A percentile compares a stretch with the other conserved stretches of the same genome.
Conservation (phyloP, 1,284 basidiomycete genomes). For the Leucoagaricus sp. region DNA sequence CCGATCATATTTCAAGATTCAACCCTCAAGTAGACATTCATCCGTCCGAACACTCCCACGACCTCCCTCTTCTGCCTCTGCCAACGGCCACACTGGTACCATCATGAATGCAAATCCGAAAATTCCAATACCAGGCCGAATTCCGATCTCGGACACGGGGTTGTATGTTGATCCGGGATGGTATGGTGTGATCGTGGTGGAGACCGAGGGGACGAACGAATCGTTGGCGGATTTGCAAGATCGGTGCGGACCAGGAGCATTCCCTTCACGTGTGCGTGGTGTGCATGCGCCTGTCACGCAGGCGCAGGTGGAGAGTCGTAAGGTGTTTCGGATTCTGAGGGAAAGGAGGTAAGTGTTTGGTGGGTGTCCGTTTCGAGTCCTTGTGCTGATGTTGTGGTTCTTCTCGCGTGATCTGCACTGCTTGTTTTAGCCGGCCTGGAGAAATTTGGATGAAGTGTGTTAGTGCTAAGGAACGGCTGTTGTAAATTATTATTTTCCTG, state of each 20-base stretch:
- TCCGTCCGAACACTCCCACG: background rate
- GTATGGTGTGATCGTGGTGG: conserved; percentile 78
- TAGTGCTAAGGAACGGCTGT: conserved; percentile 52
- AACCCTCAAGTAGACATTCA: conserved; percentile 32
- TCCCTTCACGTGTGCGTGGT: conserved; percentile 53
- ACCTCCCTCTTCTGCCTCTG: background rate
- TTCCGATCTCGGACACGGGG: conserved; percentile 52
- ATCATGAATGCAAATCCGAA: background rate
- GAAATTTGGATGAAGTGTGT: conserved; percentile 79
- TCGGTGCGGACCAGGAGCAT: conserved; percentile 65
- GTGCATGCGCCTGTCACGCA: conserved; percentile 31
- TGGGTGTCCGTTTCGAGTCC: too few species aligned
- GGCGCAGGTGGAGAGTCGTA: conserved; percentile 47
- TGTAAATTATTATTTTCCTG: conserved; percentile 21
- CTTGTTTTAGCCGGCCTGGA: conserved; percentile 61
- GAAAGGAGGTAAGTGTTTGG: conserved; percentile 64
- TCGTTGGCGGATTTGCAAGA: conserved; percentile 75
- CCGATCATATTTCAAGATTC: conserved; percentile 70
- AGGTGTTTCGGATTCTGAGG: conserved; percentile 70
- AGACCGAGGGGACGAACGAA: conserved; percentile 83
- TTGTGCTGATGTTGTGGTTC: conserved; percentile 5
- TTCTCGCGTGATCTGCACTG: too few species aligned
- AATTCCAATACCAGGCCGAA: conserved; percentile 26
- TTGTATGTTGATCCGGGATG: conserved; percentile 73
- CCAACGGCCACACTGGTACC: background rate